Evolutionary conservation across 805 yeast genomes (phyloP).

Genomic region (Candida lessepsii): DNA sequence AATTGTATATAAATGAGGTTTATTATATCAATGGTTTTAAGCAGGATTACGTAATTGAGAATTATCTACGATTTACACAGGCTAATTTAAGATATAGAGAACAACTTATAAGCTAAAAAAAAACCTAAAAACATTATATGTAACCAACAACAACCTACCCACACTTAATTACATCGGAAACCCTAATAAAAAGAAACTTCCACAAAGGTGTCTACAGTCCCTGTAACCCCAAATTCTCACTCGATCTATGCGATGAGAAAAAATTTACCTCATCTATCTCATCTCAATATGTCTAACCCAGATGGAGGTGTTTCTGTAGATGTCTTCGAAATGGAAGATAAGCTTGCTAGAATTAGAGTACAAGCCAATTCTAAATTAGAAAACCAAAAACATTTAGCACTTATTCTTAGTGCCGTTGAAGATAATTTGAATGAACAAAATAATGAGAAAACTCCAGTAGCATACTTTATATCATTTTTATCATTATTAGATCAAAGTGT

Average conservation of each 20-base stretch:
- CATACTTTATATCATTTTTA: constrained; percentile 82
- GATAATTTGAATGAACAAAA: constrained; percentile 74
- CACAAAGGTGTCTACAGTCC: too few species aligned
- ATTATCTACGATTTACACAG: too few species aligned
- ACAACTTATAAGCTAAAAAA: too few species aligned
- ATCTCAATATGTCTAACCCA: constrained; percentile 26
- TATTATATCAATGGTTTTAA: too few species aligned
- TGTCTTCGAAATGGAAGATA: constrained; percentile 56
- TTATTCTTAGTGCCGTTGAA: constrained; percentile 85
- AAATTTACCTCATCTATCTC: constrained; percentile 15
- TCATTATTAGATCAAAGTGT: constrained; percentile 77
- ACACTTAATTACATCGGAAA: too few species aligned
- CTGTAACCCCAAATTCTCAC: too few species aligned
- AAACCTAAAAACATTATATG: too few species aligned
- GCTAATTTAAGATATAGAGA: too few species aligned
- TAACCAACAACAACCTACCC: too few species aligned
- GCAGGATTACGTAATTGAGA: too few species aligned
- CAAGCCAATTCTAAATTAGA: constrained; percentile 79
- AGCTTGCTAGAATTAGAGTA: constrained; percentile 62
- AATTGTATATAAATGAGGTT: too few species aligned
- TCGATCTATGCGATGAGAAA: constrained; percentile 6
- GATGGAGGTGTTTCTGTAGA: constrained; percentile 37
- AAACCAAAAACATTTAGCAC: constrained; percentile 82
- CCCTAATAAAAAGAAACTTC: too few species aligned
- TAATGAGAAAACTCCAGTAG: constrained; percentile 62